Evolutionary conservation across 192 early-diverging fungal genomes (phyloP).

Genomic region (Backusella parvicylindrica): DNA sequence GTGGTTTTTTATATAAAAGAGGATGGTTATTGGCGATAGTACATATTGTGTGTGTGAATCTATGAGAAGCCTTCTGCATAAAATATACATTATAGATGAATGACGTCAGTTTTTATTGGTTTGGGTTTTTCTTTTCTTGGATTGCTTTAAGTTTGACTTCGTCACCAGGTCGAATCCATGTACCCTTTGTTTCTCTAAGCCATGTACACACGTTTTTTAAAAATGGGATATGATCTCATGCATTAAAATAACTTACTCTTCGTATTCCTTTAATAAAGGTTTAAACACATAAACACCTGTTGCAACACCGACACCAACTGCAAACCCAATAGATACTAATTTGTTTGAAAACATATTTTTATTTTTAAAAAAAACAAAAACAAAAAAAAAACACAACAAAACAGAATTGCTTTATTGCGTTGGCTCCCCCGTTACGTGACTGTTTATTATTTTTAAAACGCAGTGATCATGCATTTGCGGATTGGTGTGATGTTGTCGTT

Average conservation of each 20-base stretch:
- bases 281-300: constrained; percentile 35
- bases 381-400: neutral
- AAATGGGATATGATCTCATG: neutral
- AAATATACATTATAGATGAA: neutral
- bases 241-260: constrained; percentile 21
- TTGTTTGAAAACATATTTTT: constrained; percentile 10
- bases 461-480: no score
- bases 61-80: no score
- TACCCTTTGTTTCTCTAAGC: constrained; percentile 28
- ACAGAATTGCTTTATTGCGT: neutral
- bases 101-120: neutral
- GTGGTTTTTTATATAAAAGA: no score
- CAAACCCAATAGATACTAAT: constrained; percentile 11
- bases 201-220: neutral
- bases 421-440: neutral
- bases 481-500: no score
- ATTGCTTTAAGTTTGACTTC: constrained; percentile 12
- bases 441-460: no score
- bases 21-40: no score
- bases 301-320: constrained; percentile 24
- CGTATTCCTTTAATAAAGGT: constrained; percentile 33
- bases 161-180: constrained; percentile 27
- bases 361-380: neutral
- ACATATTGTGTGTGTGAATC: no score
- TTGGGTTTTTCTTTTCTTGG: constrained; percentile 7